These are phyloP conservation scores for Paramecium octaurelia DNA, from an alignment of 73 alveolate genomes.

Conservation along the genomic window DNA sequence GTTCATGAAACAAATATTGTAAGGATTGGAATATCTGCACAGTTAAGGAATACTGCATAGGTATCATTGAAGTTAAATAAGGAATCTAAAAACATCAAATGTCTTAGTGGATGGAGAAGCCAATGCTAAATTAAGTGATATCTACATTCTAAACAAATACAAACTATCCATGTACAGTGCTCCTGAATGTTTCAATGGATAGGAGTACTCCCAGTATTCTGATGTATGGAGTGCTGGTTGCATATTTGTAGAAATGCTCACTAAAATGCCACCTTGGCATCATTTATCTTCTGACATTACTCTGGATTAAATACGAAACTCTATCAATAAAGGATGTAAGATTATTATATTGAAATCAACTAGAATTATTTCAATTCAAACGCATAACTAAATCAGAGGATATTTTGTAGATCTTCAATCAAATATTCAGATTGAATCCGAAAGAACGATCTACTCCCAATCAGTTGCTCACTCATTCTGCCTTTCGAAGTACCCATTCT, in stretches of 20 bases:
- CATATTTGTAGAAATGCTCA: neutral
- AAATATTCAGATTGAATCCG: neutral
- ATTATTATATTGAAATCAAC: neutral
- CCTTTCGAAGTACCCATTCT: neutral
- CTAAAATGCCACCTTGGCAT: neutral
- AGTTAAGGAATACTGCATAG: neutral
- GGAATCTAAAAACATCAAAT: neutral
- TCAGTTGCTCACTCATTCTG: neutral
- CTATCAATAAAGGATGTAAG: neutral
- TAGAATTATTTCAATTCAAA: neutral
- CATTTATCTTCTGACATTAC: neutral
- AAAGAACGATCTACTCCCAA: neutral
- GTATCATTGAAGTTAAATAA: neutral
- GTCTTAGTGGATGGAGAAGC: neutral
- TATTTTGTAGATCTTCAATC: neutral
- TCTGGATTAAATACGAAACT: neutral
- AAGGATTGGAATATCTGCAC: neutral
- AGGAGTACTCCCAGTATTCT: conserved; percentile 49
- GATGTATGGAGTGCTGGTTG: neutral
- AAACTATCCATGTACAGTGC: conserved; percentile 70
- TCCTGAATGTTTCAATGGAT: conserved; percentile 76
- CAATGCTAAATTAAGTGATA: neutral
- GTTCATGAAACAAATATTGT: neutral
- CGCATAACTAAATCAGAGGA: neutral
- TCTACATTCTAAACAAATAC: neutral